Conservation (phyloP, 2,329 filamentous ascomycete genomes). For the Exophiala calicioides region DNA sequence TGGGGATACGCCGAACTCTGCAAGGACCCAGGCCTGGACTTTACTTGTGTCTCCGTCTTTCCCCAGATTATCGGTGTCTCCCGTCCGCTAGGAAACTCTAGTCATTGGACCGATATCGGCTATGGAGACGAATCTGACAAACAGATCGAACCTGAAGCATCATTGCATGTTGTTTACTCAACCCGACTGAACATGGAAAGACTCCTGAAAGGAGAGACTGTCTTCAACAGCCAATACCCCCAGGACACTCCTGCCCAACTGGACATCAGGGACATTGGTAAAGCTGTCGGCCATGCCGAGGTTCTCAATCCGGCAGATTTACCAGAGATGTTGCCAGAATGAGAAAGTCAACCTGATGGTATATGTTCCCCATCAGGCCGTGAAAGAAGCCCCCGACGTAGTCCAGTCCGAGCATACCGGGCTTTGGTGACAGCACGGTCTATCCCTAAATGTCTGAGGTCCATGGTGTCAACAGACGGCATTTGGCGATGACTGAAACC, state of each 20-base stretch:
- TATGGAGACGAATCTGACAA: slow-evolving; percentile 19
- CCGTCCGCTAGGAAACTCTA: slow-evolving; percentile 20
- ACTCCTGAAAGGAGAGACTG: slow-evolving; percentile 17
- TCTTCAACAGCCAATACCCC: slow-evolving; percentile 25
- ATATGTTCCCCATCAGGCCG: neutral
- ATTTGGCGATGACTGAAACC: no score
- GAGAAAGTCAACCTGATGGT: neutral
- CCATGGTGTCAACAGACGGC: no score
- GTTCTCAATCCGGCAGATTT: slow-evolving; percentile 4
- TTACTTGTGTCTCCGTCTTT: slow-evolving; percentile 21
- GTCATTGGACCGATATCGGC: slow-evolving; percentile 26
- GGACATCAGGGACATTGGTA: slow-evolving; percentile 23
- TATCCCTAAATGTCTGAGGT: no score
- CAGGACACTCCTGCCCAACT: slow-evolving; percentile 18
- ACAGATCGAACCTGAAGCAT: slow-evolving; percentile 14
- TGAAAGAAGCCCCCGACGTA: no score
- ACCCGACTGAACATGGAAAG: slow-evolving; percentile 24
- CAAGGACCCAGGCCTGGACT: slow-evolving; percentile 18
- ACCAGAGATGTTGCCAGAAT: neutral
- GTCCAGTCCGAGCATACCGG: no score
- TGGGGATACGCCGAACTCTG: slow-evolving; percentile 24
- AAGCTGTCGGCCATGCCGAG: slow-evolving; percentile 22
- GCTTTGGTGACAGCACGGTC: no score
- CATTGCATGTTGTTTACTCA: slow-evolving; percentile 25
- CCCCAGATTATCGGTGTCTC: slow-evolving; percentile 25